Percentiles rank a stretch among this genome's conserved stretches.
Conservation (phyloP, 805 yeast species). For the Metschnikowia lochheadii region DNA sequence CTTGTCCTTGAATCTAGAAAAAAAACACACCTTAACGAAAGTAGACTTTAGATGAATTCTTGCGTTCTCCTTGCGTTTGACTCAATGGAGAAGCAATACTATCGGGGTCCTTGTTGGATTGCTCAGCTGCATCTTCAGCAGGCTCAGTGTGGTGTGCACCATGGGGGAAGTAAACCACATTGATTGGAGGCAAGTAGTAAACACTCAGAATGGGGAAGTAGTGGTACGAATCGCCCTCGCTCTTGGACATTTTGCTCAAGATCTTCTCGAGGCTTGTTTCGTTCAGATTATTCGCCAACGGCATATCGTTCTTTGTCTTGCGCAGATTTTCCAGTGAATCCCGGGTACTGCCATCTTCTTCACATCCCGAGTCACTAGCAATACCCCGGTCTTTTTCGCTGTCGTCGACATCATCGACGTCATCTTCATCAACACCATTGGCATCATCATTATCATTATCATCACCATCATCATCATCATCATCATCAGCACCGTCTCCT, state of each 20-base stretch:
- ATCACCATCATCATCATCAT: neutral
- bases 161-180: conserved; percentile 53
- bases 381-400: neutral
- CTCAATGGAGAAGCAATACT: neutral
- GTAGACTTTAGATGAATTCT: conserved; percentile 10
- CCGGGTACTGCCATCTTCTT: neutral
- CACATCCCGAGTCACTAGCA: neutral
- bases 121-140: neutral
- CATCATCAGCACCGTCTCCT: neutral
- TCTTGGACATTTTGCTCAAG: conserved; percentile 6
- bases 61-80: conserved; percentile 5
- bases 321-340: neutral
- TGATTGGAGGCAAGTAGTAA: conserved; percentile 52
- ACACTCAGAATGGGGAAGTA: conserved; percentile 50
- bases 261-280: conserved; percentile 8
- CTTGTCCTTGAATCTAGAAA: neutral
- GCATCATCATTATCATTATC: neutral
- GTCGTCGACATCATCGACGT: neutral
- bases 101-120: neutral
- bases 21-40: conserved; percentile 3
- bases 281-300: neutral
- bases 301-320: conserved; percentile 2
- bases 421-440: neutral
- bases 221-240: conserved; percentile 29
- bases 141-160: conserved; percentile 40